Evolutionary conservation across 345 rosid species (phyloP).

Genomic region (Populus alba): DNA sequence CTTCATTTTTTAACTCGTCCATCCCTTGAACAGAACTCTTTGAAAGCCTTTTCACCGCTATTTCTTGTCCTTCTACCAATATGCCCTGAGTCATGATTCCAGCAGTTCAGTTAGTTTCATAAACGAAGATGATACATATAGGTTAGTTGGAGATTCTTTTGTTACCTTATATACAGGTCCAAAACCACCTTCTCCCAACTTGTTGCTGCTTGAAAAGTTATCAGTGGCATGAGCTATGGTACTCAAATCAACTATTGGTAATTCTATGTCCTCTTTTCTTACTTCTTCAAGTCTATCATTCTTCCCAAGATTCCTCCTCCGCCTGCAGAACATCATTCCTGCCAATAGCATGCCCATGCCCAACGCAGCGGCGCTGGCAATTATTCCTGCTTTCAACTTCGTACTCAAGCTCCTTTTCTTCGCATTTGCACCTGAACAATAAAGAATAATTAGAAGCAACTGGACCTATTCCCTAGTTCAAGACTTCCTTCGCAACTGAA

Average conservation of each 20-base stretch:
- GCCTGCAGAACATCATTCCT: not conserved
- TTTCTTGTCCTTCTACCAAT: conserved; percentile 2
- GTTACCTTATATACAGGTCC: not conserved
- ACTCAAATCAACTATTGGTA: not conserved
- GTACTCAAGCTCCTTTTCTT: not conserved
- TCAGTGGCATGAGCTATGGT: not conserved
- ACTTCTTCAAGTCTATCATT: not conserved
- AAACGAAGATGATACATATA: not conserved
- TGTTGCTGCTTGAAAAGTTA: not conserved
- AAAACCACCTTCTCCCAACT: not conserved
- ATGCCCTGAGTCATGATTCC: not conserved
- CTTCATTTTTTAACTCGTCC: conserved; percentile 16
- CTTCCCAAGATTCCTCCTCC: not conserved
- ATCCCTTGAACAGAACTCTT: conserved; percentile 12
- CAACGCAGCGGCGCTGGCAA: not conserved
- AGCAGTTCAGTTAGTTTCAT: not conserved
- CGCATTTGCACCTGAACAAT: not conserved
- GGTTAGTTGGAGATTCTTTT: not conserved
- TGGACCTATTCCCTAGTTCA: not conserved
- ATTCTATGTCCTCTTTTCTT: not conserved
- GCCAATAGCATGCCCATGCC: not conserved
- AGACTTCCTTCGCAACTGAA: not conserved
- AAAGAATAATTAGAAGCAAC: not conserved
- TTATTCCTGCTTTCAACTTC: not conserved
- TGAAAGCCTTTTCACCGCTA: conserved; percentile 18